Evolutionary conservation across 2,329 filamentous ascomycete genomes (phyloP).

Genomic region (Exophiala lecanii-corni): DNA sequence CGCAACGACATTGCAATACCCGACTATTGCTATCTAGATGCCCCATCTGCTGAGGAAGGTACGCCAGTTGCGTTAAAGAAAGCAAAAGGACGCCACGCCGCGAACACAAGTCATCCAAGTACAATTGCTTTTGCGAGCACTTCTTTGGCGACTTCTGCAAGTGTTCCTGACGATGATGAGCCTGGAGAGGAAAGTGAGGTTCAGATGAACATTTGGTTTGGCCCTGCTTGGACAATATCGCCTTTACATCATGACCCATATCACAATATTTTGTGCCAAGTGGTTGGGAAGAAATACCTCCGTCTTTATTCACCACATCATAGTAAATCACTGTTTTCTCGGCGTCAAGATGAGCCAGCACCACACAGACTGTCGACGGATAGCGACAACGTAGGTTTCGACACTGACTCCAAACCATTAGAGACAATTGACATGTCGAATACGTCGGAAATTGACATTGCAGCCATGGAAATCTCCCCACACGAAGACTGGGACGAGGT

Average conservation of each 20-base stretch:
- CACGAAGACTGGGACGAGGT: slow-evolving; percentile 40
- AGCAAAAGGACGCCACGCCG: slow-evolving; percentile 8
- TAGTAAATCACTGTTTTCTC: slow-evolving; percentile 56
- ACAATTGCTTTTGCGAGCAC: slow-evolving; percentile 19
- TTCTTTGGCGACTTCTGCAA: neutral
- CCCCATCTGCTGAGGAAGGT: slow-evolving; percentile 52
- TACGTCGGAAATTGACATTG: slow-evolving; percentile 75
- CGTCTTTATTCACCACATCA: slow-evolving; percentile 71
- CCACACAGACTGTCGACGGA: slow-evolving; percentile 16
- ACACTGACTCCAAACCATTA: slow-evolving; percentile 44
- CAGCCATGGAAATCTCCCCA: slow-evolving; percentile 56
- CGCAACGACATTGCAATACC: slow-evolving; percentile 72
- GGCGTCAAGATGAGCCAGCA: slow-evolving; percentile 38
- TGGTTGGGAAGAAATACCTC: slow-evolving; percentile 88
- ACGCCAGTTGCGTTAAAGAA: slow-evolving; percentile 43
- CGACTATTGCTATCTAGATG: slow-evolving; percentile 74
- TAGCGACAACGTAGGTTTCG: neutral
- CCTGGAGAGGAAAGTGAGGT: slow-evolving; percentile 34
- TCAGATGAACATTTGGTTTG: slow-evolving; percentile 83
- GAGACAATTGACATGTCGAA: slow-evolving; percentile 84
- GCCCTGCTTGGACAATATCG: slow-evolving; percentile 80
- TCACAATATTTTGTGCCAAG: slow-evolving; percentile 85
- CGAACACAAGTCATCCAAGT: slow-evolving; percentile 11
- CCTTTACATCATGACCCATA: slow-evolving; percentile 92
- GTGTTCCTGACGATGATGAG: slow-evolving; percentile 5